Conservation (phyloP, 495 filamentous ascomycete species). For the Penicillium paradoxum region DNA sequence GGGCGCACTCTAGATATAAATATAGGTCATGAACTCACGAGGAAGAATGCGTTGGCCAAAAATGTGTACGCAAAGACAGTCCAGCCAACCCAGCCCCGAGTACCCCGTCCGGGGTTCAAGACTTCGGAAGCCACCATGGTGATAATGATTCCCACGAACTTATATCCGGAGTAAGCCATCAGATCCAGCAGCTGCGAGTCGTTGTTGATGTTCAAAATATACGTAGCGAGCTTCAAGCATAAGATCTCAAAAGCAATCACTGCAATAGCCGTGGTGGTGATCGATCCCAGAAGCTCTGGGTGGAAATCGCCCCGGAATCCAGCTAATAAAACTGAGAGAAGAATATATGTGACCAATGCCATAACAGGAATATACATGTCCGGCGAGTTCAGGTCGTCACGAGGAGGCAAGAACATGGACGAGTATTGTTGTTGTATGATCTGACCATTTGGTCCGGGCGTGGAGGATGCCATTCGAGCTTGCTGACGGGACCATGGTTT, state of each 20-base stretch:
- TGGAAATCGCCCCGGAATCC: conserved; percentile 91
- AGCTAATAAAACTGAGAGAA: conserved; percentile 81
- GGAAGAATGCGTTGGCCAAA: conserved; percentile 88
- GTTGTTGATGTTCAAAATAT: conserved; percentile 87
- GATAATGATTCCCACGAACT: conserved; percentile 93
- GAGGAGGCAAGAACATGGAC: conserved; percentile 86
- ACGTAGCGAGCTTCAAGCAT: conserved; percentile 84
- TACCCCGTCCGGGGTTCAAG: conserved; percentile 69
- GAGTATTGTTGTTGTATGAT: conserved; percentile 54
- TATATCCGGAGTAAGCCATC: conserved; percentile 95
- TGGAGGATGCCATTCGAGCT: conserved; percentile 43
- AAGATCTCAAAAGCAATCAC: conserved; percentile 84
- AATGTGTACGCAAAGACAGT: conserved; percentile 85
- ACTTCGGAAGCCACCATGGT: conserved; percentile 75
- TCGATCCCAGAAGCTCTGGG: conserved; percentile 85
- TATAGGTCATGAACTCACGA: conserved; percentile 53
- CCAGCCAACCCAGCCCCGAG: conserved; percentile 86
- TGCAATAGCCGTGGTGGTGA: conserved; percentile 74
- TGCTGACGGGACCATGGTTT: conserved; percentile 88
- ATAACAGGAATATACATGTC: conserved; percentile 95
- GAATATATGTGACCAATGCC: conserved; percentile 94
- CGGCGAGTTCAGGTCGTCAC: conserved; percentile 94
- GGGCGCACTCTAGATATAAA: not conserved
- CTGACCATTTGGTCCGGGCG: conserved; percentile 59
- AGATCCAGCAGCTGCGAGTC: conserved; percentile 83